Evolutionary conservation across 169 alveolate species (phyloP), one percentile per base, ranked within the genome.

Genomic region (Amoebophrya sp.): DNA sequence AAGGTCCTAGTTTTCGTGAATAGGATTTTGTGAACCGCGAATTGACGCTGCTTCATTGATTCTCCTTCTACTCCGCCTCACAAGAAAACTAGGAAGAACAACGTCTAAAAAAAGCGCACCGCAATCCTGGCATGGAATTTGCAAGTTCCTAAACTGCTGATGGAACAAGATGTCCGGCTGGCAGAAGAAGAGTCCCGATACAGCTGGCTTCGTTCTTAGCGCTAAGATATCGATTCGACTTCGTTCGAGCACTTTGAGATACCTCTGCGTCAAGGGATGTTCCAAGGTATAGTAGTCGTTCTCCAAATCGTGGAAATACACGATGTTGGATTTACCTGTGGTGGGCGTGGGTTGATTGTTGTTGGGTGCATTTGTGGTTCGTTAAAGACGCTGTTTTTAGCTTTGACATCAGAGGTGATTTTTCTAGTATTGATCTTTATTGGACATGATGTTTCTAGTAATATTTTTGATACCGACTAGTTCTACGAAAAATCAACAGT

Each of bases 81-180:
- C n/a, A n/a, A n/a, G n/a, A n/a, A n/a, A n/a, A n/a, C n/a, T n/a
- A n/a, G 29, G 65, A 18, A 12, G 65, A 47, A 47, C 65, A 47
- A 47, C 65, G 29, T 12, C 65, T 12, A 47, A 47, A 47, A 6
- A 47, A 47, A 47, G 6, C 18, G 18, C 18, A 47, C 90, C 90
- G 90, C 90, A 89, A 29, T 89, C 90, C 40, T 89, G 93, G 89
- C 94, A 93, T 0, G 94, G 94, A n/a, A 93, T 78, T 89, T 93
- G 94, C 53, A 93, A 89, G 40, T 93, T 90, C 10, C 94, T 83
- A 40, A 93, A 93, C 93, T 93, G 91, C 90, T 89, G 90, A 93
- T 93, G 91, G 92, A 90, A 93, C 40, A 93, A 89, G 89, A 93
- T 91, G 65, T 93, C 94, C 34, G 94, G 94, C 94, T 93, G 94